Evolutionary conservation across 2,329 filamentous ascomycete species (phyloP).

Genomic region (Colletotrichum coccodes): DNA sequence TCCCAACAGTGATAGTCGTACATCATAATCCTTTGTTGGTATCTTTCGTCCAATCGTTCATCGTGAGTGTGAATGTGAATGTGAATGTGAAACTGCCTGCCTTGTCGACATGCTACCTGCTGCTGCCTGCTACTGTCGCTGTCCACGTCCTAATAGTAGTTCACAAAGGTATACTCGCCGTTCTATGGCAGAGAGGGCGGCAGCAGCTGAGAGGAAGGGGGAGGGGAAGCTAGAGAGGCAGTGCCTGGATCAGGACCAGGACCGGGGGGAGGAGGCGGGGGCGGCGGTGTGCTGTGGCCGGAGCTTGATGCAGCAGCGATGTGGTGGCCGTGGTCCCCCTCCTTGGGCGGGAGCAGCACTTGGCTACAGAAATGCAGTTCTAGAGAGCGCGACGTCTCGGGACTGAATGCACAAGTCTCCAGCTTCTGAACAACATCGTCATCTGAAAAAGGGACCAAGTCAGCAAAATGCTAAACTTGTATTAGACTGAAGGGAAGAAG

Average conservation of each 20-base stretch:
- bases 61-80: background rate
- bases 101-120: background rate
- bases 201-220: background rate
- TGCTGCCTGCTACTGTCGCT: background rate
- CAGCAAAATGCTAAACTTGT: background rate
- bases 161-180: background rate
- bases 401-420: constrained; percentile 33
- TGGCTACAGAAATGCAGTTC: constrained; percentile 62
- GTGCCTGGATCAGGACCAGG: background rate
- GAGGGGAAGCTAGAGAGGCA: background rate
- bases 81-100: background rate
- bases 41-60: constrained; percentile 13
- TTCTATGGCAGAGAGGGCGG: constrained; percentile 7
- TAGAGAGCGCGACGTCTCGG: constrained; percentile 56
- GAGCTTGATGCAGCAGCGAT: constrained; percentile 25
- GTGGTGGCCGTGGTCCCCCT: constrained; percentile 25
- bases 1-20: constrained; percentile 10
- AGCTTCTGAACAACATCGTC: constrained; percentile 42
- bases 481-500: background rate
- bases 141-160: background rate
- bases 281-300: constrained; percentile 25
- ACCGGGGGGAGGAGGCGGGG: constrained; percentile 2
- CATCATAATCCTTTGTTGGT: constrained; percentile 21
- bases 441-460: constrained; percentile 19
- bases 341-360: constrained; percentile 50